Percentiles rank a stretch among this genome's conserved stretches.
Evolutionary conservation across 2,329 filamentous ascomycete species (phyloP).

Genomic region (Claviceps pazoutovae): DNA sequence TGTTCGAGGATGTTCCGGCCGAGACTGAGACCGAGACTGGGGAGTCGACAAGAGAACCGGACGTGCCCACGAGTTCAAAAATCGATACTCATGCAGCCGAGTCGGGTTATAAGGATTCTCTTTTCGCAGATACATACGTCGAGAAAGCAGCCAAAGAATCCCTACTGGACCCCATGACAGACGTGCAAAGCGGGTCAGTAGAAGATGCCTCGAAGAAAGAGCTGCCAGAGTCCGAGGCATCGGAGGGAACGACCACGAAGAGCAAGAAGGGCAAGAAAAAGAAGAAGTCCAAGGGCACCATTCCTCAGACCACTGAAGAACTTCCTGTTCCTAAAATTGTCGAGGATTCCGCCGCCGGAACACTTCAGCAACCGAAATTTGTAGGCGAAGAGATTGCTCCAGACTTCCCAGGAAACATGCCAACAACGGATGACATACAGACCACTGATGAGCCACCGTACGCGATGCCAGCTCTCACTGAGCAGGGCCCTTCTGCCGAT

Average conservation of each 20-base stretch:
- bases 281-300: conserved; percentile 4
- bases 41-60: background rate
- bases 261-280: conserved; percentile 11
- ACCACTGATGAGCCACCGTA: background rate
- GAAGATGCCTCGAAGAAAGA: background rate
- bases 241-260: conserved; percentile 7
- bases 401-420: background rate
- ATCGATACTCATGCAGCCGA: background rate
- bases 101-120: background rate
- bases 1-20: background rate
- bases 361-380: background rate
- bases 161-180: background rate
- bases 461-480: background rate
- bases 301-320: background rate
- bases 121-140: background rate
- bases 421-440: background rate
- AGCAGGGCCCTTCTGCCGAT: background rate
- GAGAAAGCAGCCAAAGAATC: background rate
- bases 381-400: background rate
- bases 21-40: background rate
- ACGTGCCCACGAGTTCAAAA: background rate
- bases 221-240: background rate
- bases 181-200: background rate
- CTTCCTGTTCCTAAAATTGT: background rate
- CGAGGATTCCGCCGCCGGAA: background rate